These are phyloP conservation scores for Drechmeria coniospora DNA, from an alignment of 2,329 filamentous ascomycete genomes.

Conservation along the genomic window DNA sequence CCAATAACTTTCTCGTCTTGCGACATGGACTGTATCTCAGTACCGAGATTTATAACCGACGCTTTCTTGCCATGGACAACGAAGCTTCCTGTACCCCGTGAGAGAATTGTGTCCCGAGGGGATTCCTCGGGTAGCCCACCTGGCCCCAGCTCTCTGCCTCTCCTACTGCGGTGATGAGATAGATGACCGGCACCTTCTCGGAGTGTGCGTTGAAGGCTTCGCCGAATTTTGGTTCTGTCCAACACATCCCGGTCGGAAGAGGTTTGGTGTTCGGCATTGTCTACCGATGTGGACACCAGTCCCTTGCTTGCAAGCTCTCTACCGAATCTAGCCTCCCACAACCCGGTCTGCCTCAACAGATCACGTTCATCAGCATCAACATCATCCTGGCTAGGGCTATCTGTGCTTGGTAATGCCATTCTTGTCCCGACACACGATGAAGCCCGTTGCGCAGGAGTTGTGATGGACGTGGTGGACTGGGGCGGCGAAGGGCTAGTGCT, in stretches of 20 bases:
- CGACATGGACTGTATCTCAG: constrained; percentile 69
- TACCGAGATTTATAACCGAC: constrained; percentile 88
- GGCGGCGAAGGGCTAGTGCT: constrained; percentile 14
- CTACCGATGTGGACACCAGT: constrained; percentile 20
- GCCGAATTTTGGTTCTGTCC: constrained; percentile 56
- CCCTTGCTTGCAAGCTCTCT: constrained; percentile 17
- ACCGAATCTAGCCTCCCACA: constrained; percentile 31
- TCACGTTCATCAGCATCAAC: constrained; percentile 53
- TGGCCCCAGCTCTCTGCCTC: constrained; percentile 45
- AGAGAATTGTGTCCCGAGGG: constrained; percentile 49
- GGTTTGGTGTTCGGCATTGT: constrained; percentile 14
- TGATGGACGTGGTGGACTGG: constrained; percentile 10
- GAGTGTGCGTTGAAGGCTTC: constrained; percentile 79
- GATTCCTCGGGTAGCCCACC: constrained; percentile 19
- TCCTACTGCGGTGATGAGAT: constrained; percentile 56
- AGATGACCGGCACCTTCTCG: constrained; percentile 60
- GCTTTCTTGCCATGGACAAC: constrained; percentile 97
- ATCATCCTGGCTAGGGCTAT: constrained; percentile 21
- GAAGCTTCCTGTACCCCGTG: constrained; percentile 74
- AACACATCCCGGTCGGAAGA: constrained; percentile 30
- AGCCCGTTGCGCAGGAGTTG: constrained; percentile 6
- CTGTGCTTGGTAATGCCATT: constrained; percentile 6
- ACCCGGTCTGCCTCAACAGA: constrained; percentile 50
- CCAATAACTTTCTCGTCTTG: constrained; percentile 57
- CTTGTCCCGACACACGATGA: constrained; percentile 9